These are phyloP conservation scores for Geum urbanum DNA, from an alignment of 306 rosid species.

Conservation along the genomic window DNA sequence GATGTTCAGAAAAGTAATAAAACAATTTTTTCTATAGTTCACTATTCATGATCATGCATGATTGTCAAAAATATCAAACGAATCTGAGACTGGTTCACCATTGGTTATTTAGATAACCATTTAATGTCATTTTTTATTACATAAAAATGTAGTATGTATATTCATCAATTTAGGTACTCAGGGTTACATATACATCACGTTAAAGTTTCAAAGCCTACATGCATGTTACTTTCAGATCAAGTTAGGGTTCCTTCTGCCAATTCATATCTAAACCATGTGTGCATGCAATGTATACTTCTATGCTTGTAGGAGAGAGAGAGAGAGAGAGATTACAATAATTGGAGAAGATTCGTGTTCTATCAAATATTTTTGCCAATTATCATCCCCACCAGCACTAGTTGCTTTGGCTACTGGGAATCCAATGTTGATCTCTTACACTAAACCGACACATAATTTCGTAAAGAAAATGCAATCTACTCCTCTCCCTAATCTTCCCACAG, in stretches of 20 bases:
- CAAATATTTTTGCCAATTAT: conserved; percentile 23
- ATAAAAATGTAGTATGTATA: too few species aligned
- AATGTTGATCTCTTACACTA: conserved; percentile 20
- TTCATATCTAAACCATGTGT: background rate
- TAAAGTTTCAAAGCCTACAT: background rate
- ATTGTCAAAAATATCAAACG: too few species aligned
- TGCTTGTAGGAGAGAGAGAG: background rate
- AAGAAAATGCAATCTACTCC: background rate
- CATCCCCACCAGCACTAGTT: conserved; percentile 26
- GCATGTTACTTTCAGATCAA: conserved; percentile 23
- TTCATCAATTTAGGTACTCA: too few species aligned
- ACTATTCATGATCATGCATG: too few species aligned
- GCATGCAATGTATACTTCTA: background rate
- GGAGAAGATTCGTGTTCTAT: conserved; percentile 27
- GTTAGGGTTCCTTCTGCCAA: background rate
- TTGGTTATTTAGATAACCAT: too few species aligned
- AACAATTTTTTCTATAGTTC: too few species aligned
- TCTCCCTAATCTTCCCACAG: background rate
- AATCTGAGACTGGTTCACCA: too few species aligned
- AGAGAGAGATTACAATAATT: conserved; percentile 33
- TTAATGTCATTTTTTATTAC: too few species aligned
- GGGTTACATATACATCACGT: too few species aligned
- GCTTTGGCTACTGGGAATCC: conserved; percentile 40
- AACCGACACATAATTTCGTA: conserved; percentile 7
- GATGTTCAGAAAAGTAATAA: too few species aligned